A percentile compares a stretch with the other conserved stretches of the same genome.
These are phyloP conservation scores for Sporothrix brasiliensis DNA, from an alignment of 2,329 filamentous ascomycete species.

Conservation along the genomic window DNA sequence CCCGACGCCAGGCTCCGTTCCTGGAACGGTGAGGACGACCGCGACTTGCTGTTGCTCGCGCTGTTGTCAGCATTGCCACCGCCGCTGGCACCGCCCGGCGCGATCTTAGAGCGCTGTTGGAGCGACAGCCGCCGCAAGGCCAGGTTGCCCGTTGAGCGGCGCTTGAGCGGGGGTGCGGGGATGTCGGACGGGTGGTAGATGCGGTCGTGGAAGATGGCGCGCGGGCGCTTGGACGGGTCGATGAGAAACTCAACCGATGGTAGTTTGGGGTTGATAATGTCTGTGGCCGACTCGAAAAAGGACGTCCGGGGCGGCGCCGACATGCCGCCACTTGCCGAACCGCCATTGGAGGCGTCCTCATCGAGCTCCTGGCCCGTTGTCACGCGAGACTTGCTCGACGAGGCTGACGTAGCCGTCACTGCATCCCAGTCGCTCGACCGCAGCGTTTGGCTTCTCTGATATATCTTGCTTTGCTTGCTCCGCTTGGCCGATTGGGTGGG, in stretches of 20 bases:
- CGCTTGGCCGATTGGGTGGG: constrained; percentile 6
- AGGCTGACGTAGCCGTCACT: constrained; percentile 40
- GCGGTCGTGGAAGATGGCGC: constrained; percentile 95
- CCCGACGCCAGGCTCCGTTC: neutral
- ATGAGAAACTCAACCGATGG: constrained; percentile 80
- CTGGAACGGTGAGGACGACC: constrained; percentile 21
- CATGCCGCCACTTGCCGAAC: constrained; percentile 47
- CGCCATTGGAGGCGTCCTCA: constrained; percentile 22
- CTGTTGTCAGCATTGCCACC: constrained; percentile 24
- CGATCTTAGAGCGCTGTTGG: constrained; percentile 26
- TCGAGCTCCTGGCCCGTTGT: constrained; percentile 55
- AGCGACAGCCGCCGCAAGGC: constrained; percentile 38
- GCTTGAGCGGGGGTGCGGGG: constrained; percentile 72
- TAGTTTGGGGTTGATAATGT: constrained; percentile 86
- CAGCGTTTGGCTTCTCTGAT: constrained; percentile 76
- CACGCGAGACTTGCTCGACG: constrained; percentile 45
- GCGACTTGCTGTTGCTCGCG: constrained; percentile 33
- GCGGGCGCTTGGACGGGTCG: constrained; percentile 76
- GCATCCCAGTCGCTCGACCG: constrained; percentile 45
- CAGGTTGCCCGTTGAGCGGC: constrained; percentile 45
- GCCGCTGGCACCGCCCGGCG: neutral
- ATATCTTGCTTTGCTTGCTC: constrained; percentile 67
- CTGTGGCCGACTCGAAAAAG: constrained; percentile 92
- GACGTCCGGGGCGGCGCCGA: constrained; percentile 84
- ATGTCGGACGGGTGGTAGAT: constrained; percentile 95